Base-by-base conservation (phyloP, 2,329 filamentous ascomycete genomes). In the Aspergillus glaucus region DNA sequence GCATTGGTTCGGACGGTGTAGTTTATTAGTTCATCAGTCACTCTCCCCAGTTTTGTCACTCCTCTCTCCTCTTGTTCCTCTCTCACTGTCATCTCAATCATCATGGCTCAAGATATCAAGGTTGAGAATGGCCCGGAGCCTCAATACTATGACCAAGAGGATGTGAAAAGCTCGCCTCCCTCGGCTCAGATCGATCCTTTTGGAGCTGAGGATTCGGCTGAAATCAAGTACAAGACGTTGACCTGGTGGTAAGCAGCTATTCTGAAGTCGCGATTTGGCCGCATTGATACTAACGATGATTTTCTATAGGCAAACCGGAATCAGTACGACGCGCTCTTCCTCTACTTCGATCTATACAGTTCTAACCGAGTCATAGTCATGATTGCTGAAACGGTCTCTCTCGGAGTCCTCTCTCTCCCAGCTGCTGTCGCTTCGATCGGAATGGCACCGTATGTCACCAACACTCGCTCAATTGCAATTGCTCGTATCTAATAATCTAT, bases 401-500 rank as follows among this genome's bases (percentile, higher is more conserved):
- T 81, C 1, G 79, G 79, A 7, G 75, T 80, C 28, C 68, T 81
- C 6, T 76, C 76, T 2, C 65, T 82, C 3, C 79, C 79, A 2
- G 69, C 73, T 15, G 74, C 74, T 1, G 67, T 80, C 9, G 74
- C 76, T 1, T 63, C 66, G 1, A 58, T 81, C 34, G 79, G 79
- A 2, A 63, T 81, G 53, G 68, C 77, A 6, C 75, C 77, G 66
- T 40, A 19, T 4, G 37, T 40, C 57, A 50, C 63, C 57, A 19
- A 17, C 5, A 6, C n/a, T 15, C 36, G 3, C 8, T 2, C 6
- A 3, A 14, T 1, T 3, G 2, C 3, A 30, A 24, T 12, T 9
- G 9, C 32, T 32, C 8, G 21, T 47, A 12, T 15, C 37, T 40
- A 40, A 40, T 21, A 40, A 17, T 40, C 19, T 42, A 1, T n/a